Percentiles rank a stretch among this genome's conserved stretches.
Evolutionary conservation across 805 yeast species (phyloP).

Genomic region (Yarrowia sp.): DNA sequence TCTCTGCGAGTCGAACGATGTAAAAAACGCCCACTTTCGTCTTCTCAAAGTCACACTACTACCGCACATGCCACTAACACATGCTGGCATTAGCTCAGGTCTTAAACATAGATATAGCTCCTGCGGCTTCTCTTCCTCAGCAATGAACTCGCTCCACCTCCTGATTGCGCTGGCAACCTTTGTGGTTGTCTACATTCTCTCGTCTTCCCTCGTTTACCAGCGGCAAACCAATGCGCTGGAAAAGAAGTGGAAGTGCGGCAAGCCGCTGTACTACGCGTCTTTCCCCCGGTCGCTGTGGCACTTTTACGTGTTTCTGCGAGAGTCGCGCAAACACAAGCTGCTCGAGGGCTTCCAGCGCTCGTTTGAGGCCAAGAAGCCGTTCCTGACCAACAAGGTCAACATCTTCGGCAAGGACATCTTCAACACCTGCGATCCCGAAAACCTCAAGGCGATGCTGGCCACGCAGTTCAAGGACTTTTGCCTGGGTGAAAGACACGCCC

Average conservation of each 20-base stretch:
- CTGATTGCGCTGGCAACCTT: neutral
- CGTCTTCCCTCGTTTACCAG: neutral
- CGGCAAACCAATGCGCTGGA: neutral
- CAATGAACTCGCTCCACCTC: neutral
- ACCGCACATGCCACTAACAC: neutral
- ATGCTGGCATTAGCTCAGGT: neutral
- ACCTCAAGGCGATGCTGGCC: constrained; percentile 39
- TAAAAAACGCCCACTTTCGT: too few species aligned
- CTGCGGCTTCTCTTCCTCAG: neutral
- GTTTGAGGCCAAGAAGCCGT: neutral
- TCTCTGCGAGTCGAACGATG: too few species aligned
- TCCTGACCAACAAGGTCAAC: constrained; percentile 18
- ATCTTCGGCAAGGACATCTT: constrained; percentile 15
- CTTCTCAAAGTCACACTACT: too few species aligned
- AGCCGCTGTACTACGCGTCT: neutral
- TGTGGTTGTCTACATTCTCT: neutral
- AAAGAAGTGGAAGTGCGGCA: constrained; percentile 11
- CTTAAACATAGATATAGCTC: neutral
- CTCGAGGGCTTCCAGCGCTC: constrained; percentile 7
- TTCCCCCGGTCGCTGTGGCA: neutral
- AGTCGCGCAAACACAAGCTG: constrained; percentile 18
- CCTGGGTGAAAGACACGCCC: constrained; percentile 35
- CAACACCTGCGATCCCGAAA: constrained; percentile 39
- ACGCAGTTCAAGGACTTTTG: constrained; percentile 38
- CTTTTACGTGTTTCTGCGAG: constrained; percentile 5